phyloP scores from a whole-genome alignment of 2,329 filamentous ascomycete genomes.

The Aspergillus clavatus region DNA sequence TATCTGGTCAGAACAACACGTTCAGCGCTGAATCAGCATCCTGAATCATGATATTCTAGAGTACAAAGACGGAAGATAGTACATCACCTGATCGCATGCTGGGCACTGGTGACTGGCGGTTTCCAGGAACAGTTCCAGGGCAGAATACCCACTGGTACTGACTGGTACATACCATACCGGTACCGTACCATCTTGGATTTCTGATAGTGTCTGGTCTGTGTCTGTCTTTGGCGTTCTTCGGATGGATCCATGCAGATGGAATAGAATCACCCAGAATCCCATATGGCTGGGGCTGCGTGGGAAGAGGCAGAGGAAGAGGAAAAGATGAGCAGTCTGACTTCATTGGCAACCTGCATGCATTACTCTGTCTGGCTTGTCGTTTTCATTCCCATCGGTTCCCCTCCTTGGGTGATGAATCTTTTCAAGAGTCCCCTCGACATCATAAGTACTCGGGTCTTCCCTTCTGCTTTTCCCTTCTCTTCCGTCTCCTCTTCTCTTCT shows the following conservation, averaged over 20 bases:
- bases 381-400: neutral
- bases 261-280: no score
- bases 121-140: no score
- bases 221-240: no score
- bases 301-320: no score
- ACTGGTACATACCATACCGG: no score
- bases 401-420: neutral
- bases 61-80: neutral
- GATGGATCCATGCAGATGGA: no score
- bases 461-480: slow-evolving; percentile 1
- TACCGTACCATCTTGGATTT: no score
- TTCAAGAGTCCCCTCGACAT: neutral
- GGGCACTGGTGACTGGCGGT: neutral
- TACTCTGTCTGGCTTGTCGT: neutral
- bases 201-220: neutral
- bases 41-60: no score
- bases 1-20: no score
- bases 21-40: no score
- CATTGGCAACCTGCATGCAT: neutral
- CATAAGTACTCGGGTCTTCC: neutral
- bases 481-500: slow-evolving; percentile 2
- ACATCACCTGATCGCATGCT: neutral
- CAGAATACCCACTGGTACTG: neutral
- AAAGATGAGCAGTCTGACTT: neutral
- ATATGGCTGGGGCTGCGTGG: neutral